phyloP scores from a whole-genome alignment of 805 yeast species.

The Geotrichum ghanense region DNA sequence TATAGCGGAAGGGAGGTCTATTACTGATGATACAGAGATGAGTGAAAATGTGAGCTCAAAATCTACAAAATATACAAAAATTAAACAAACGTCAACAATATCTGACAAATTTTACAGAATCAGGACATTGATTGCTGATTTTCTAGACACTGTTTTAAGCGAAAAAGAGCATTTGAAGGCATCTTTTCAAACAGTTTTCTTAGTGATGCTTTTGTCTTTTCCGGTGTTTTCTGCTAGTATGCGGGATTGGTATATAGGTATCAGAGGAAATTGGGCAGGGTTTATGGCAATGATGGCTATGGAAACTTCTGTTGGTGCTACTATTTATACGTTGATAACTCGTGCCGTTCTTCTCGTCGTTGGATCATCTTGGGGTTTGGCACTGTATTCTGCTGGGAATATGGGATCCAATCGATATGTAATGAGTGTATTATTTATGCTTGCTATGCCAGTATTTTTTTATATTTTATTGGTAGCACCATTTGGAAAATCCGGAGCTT shows the following conservation, averaged over 20 bases:
- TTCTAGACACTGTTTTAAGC: constrained; percentile 10
- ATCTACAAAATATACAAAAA: background rate
- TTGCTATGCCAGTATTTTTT: constrained; percentile 37
- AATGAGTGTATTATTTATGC: constrained; percentile 31
- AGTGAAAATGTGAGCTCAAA: background rate
- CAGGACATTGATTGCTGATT: constrained; percentile 13
- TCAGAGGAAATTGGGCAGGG: constrained; percentile 43
- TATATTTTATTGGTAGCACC: constrained; percentile 36
- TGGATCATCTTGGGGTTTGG: constrained; percentile 41
- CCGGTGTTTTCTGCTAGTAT: constrained; percentile 39
- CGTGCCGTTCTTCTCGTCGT: constrained; percentile 36
- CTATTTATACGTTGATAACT: constrained; percentile 35
- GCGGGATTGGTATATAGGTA: constrained; percentile 37
- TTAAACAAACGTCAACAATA: background rate
- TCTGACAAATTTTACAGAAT: background rate
- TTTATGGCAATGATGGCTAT: constrained; percentile 39
- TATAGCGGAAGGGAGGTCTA: constrained; percentile 1
- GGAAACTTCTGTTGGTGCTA: constrained; percentile 41
- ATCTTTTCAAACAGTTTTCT: constrained; percentile 35
- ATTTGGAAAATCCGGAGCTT: constrained; percentile 40
- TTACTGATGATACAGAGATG: background rate
- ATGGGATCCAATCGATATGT: constrained; percentile 24
- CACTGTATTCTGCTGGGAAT: constrained; percentile 34
- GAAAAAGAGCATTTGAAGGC: constrained; percentile 31
- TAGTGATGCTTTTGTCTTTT: constrained; percentile 36